Evolutionary conservation across 2,329 filamentous ascomycete genomes (phyloP).

Genomic region (Ploettnerulaceae sp.): DNA sequence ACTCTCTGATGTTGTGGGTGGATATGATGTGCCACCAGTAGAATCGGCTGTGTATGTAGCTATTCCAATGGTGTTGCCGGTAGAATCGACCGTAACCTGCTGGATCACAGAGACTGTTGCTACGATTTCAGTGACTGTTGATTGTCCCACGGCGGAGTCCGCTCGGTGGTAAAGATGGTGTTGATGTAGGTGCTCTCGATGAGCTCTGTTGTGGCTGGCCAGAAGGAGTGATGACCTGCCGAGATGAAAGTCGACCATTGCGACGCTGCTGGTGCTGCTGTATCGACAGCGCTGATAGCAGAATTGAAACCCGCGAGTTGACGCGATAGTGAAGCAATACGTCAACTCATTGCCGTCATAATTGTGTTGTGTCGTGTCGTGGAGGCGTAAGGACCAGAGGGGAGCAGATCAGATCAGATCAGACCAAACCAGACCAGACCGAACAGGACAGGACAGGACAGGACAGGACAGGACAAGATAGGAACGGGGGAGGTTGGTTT

Average conservation of each 20-base stretch:
- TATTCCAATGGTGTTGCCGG: conserved; percentile 27
- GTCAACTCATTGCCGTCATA: conserved; percentile 9
- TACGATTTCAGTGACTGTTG: conserved; percentile 27
- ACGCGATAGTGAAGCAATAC: conserved; percentile 10
- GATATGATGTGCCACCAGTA: conserved; percentile 2
- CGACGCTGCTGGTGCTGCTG: conserved; percentile 26
- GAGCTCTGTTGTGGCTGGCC: conserved; percentile 31
- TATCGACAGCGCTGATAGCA: conserved; percentile 29
- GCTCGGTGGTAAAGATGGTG: conserved; percentile 22
- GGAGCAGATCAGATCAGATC: background rate
- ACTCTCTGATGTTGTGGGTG: conserved; percentile 12
- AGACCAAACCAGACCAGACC: background rate
- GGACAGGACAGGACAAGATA: too few relatives aligned
- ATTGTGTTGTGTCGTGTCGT: background rate
- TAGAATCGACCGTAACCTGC: conserved; percentile 30
- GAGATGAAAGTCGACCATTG: conserved; percentile 27
- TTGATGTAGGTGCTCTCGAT: conserved; percentile 31
- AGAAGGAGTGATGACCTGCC: conserved; percentile 35
- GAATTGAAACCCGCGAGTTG: conserved; percentile 14
- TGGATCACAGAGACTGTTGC: conserved; percentile 31
- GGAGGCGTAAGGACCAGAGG: background rate
- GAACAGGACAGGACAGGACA: background rate
- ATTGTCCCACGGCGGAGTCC: background rate
- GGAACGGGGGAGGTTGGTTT: too few relatives aligned
- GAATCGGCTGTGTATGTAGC: conserved; percentile 20